phyloP scores from a whole-genome alignment of 225 moss, liverwort and hornwort genomes.

The Ulota crispa region DNA sequence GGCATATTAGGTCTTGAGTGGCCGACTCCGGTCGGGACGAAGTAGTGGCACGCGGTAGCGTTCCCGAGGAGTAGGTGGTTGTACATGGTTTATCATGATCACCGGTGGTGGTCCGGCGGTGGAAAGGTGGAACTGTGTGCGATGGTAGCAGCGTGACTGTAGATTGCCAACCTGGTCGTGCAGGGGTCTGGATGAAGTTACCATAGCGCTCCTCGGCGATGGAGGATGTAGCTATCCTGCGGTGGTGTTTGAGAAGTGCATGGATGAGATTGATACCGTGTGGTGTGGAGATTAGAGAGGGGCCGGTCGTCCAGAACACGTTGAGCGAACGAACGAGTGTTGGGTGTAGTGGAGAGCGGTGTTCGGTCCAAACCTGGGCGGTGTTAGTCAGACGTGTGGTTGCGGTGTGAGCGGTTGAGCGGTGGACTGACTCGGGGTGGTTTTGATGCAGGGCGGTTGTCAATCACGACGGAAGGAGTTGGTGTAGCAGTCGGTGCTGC shows the following conservation, averaged over 20 bases:
- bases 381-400: background rate
- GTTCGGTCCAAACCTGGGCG: background rate
- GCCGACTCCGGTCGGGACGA: no score
- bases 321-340: background rate
- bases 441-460: conserved; percentile 40
- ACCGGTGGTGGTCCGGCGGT: no score
- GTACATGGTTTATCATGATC: no score
- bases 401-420: no score
- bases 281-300: background rate
- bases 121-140: no score
- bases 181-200: background rate
- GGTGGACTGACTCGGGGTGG: background rate
- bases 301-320: background rate
- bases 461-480: conserved; percentile 30
- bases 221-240: background rate
- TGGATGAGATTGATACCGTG: background rate
- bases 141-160: no score
- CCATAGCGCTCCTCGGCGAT: background rate
- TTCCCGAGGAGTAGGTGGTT: no score
- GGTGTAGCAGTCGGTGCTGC: conserved; percentile 43
- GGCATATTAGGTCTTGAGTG: no score
- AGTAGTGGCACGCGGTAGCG: no score
- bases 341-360: background rate
- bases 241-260: background rate
- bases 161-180: no score